phyloP scores from a whole-genome alignment of 192 early-diverging fungal genomes.

The Coemansia biformis region DNA sequence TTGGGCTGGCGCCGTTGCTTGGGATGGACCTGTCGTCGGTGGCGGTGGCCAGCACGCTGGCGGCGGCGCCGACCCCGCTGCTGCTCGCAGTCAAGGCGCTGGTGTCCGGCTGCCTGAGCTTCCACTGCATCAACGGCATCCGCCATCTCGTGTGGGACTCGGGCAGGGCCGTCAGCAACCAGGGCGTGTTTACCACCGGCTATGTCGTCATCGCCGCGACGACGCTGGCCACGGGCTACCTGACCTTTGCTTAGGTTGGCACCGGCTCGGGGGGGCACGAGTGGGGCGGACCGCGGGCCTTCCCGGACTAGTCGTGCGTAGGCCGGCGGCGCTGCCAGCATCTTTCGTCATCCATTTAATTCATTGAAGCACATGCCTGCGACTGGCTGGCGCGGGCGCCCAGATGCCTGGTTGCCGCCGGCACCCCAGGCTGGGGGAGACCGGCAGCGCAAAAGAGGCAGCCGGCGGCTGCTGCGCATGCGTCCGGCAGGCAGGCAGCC shows the following conservation, averaged over 20 bases:
- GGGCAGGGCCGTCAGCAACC: conserved; percentile 58
- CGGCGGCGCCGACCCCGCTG: conserved; percentile 60
- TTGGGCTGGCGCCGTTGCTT: conserved; percentile 57
- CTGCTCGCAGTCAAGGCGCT: conserved; percentile 68
- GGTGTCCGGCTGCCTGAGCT: conserved; percentile 68
- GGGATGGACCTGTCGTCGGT: conserved; percentile 63
- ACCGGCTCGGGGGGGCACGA: no score
- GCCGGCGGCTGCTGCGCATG: no score
- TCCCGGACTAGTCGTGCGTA: no score
- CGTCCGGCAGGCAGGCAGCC: no score
- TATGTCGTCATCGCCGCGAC: conserved; percentile 68
- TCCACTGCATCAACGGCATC: conserved; percentile 80
- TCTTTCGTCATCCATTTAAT: no score
- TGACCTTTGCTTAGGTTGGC: conserved; percentile 27
- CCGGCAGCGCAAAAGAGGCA: no score
- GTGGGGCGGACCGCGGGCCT: no score
- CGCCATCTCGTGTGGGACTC: conserved; percentile 94
- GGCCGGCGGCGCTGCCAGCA: no score
- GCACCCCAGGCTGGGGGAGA: no score
- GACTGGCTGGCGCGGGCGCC: no score
- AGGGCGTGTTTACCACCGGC: conserved; percentile 78
- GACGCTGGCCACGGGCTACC: conserved; percentile 52
- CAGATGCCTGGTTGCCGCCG: no score
- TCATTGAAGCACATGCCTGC: no score
- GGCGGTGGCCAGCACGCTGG: conserved; percentile 59